Evolutionary conservation across 1,284 basidiomycete genomes (phyloP).

Genomic region (Ustilago hordei): DNA sequence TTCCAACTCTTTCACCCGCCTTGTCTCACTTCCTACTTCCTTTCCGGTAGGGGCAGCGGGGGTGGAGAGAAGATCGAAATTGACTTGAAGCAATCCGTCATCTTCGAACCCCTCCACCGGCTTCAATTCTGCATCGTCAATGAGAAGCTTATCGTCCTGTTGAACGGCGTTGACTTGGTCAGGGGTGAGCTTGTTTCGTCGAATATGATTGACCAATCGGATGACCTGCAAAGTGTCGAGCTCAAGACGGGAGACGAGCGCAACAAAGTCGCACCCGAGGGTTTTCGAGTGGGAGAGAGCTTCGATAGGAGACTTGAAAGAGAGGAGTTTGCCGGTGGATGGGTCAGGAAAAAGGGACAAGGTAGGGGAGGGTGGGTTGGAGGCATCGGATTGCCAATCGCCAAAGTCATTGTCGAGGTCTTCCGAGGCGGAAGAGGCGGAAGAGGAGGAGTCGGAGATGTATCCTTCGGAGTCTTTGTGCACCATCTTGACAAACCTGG

Average conservation of each 20-base stretch:
- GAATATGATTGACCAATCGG: conserved; percentile 64
- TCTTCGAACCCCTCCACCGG: conserved; percentile 65
- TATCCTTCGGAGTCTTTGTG: conserved; percentile 43
- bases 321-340: conserved; percentile 11
- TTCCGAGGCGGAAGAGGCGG: conserved; percentile 26
- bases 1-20: conserved; percentile 46
- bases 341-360: conserved; percentile 27
- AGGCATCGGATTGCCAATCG: conserved; percentile 37
- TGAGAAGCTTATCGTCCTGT: conserved; percentile 37
- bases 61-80: conserved; percentile 50
- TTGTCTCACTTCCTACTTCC: background rate
- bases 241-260: conserved; percentile 35
- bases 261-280: conserved; percentile 58
- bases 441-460: conserved; percentile 21
- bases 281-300: conserved; percentile 56
- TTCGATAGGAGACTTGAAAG: conserved; percentile 44
- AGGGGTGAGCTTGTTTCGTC: conserved; percentile 34
- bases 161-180: conserved; percentile 33
- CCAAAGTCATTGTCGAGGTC: conserved; percentile 54
- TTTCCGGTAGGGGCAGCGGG: too few relatives aligned
- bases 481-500: conserved; percentile 27
- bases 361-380: conserved; percentile 28
- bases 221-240: conserved; percentile 66
- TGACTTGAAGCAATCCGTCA: conserved; percentile 64
- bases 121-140: conserved; percentile 60